A percentile compares a stretch with the other conserved stretches of the same genome.
phyloP scores from a whole-genome alignment of 768 basidiomycete species.

The Lepiota brunneoincarnata region DNA sequence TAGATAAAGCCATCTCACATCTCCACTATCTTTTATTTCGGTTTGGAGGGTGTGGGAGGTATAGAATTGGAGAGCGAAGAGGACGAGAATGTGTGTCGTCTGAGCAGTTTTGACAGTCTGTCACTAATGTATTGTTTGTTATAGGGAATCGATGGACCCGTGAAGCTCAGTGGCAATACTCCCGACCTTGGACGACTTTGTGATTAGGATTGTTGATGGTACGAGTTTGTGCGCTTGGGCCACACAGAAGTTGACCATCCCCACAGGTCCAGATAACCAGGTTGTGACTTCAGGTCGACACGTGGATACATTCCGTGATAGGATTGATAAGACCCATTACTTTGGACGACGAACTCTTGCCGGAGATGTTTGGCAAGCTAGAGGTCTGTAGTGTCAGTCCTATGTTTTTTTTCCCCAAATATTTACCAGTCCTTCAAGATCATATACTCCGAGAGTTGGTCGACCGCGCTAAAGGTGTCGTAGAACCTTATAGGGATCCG shows the following conservation, averaged over 20 bases:
- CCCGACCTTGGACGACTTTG: slow-evolving; percentile 83
- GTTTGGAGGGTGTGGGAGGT: slow-evolving; percentile 83
- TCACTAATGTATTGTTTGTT: neutral
- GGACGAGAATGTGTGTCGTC: slow-evolving; percentile 59
- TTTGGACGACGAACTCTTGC: slow-evolving; percentile 57
- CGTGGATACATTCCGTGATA: slow-evolving; percentile 52
- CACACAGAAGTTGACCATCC: slow-evolving; percentile 3
- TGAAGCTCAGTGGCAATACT: slow-evolving; percentile 70
- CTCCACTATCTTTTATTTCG: slow-evolving; percentile 84
- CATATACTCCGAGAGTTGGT: slow-evolving; percentile 59
- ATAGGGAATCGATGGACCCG: slow-evolving; percentile 72
- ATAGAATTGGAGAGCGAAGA: slow-evolving; percentile 78
- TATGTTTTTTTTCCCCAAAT: neutral
- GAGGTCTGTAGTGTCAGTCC: slow-evolving; percentile 49
- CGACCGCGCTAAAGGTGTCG: slow-evolving; percentile 50
- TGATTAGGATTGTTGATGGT: slow-evolving; percentile 80
- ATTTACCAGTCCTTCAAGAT: slow-evolving; percentile 38
- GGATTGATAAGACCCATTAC: slow-evolving; percentile 70
- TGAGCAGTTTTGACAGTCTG: slow-evolving; percentile 4
- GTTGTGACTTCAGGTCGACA: slow-evolving; percentile 53
- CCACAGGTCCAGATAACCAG: slow-evolving; percentile 57
- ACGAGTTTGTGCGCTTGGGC: slow-evolving; percentile 3
- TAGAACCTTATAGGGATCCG: slow-evolving; percentile 53
- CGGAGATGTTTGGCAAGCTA: slow-evolving; percentile 81
- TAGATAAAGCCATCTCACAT: slow-evolving; percentile 55